Percentiles rank a stretch among this genome's conserved stretches.
Conservation (phyloP, 345 rosid species). For the Populus davidiana region DNA sequence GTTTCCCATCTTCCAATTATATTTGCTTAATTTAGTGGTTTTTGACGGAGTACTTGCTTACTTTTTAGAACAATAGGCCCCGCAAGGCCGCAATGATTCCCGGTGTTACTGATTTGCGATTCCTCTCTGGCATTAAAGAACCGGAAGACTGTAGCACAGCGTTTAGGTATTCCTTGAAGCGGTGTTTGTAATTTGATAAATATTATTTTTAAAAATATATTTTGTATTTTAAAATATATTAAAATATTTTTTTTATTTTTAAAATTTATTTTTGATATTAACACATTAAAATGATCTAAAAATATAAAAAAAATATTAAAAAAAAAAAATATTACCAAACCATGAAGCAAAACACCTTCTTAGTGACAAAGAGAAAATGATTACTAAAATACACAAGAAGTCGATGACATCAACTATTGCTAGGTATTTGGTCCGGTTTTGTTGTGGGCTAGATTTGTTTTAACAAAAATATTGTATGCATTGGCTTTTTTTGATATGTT, state of each 20-base stretch:
- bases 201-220: too few relatives aligned
- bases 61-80: not conserved
- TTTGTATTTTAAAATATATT: too few relatives aligned
- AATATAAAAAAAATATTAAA: too few relatives aligned
- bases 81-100: not conserved
- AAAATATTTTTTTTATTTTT: too few relatives aligned
- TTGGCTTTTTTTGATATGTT: too few relatives aligned
- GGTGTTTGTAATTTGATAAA: too few relatives aligned
- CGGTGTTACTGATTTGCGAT: not conserved
- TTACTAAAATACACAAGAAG: not conserved
- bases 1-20: not conserved
- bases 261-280: too few relatives aligned
- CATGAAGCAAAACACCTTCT: rapidly evolving
- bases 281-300: too few relatives aligned
- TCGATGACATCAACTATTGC: not conserved
- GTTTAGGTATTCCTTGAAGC: not conserved
- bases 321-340: too few relatives aligned
- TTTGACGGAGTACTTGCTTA: not conserved
- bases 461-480: too few relatives aligned
- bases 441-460: too few relatives aligned
- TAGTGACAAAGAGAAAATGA: not conserved
- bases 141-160: not conserved
- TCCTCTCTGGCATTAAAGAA: not conserved
- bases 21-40: not conserved
- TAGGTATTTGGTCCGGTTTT: too few relatives aligned